These are phyloP conservation scores for Dicorynia guianensis DNA, from an alignment of 306 rosid species.

Conservation along the genomic window DNA sequence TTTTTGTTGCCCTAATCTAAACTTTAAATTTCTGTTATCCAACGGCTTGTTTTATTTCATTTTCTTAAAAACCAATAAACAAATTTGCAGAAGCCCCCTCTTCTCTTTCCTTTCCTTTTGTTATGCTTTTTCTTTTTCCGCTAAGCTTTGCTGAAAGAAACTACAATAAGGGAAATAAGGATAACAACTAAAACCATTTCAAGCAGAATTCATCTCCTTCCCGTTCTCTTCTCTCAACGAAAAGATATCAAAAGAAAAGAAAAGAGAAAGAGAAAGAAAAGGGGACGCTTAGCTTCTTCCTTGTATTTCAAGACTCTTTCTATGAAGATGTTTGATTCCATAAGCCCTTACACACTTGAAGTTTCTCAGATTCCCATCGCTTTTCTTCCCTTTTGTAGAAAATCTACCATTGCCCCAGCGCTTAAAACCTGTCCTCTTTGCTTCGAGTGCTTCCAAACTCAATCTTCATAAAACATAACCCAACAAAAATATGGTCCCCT, in stretches of 20 bases:
- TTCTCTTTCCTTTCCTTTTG: slow-evolving; percentile 38
- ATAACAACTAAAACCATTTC: slow-evolving; percentile 44
- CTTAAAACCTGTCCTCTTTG: slow-evolving; percentile 61
- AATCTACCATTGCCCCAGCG: slow-evolving; percentile 45
- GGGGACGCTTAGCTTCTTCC: slow-evolving; percentile 63
- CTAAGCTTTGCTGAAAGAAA: slow-evolving; percentile 65
- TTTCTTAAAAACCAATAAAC: slow-evolving; percentile 25
- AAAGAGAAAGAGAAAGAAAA: slow-evolving; percentile 47
- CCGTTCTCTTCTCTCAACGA: slow-evolving; percentile 48
- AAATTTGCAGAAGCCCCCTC: slow-evolving; percentile 41
- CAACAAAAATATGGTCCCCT: slow-evolving; percentile 55
- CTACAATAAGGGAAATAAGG: slow-evolving; percentile 50
- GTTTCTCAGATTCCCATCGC: slow-evolving; percentile 68
- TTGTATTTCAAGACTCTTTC: slow-evolving; percentile 80
- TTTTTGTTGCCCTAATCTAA: slow-evolving; percentile 58
- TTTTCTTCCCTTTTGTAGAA: slow-evolving; percentile 55
- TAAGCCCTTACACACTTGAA: slow-evolving; percentile 57
- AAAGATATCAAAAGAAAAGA: slow-evolving; percentile 52
- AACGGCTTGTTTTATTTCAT: slow-evolving; percentile 55
- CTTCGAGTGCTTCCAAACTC: slow-evolving; percentile 61
- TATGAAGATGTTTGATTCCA: slow-evolving; percentile 84
- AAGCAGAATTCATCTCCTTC: slow-evolving; percentile 58
- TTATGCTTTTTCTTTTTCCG: slow-evolving; percentile 40
- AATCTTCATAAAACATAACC: slow-evolving; percentile 46
- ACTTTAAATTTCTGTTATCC: slow-evolving; percentile 84